A percentile compares a stretch with the other conserved stretches of the same genome.
phyloP scores from a whole-genome alignment of 2,329 filamentous ascomycete genomes.

The Cercospora berteroae region DNA sequence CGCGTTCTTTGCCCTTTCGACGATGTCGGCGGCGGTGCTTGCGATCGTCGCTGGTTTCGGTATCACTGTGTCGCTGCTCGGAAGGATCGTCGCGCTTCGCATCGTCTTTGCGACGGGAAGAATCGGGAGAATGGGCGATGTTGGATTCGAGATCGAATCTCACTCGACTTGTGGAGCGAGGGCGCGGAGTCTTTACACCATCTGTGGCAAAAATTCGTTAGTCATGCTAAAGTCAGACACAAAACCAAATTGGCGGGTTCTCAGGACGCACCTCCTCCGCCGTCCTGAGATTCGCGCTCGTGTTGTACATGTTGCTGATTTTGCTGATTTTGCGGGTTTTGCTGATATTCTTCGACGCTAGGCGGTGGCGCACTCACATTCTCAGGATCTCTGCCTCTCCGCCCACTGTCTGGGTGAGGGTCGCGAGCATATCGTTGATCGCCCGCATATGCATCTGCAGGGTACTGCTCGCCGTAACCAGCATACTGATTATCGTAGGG shows the following conservation, averaged over 20 bases:
- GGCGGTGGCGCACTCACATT: constrained; percentile 49
- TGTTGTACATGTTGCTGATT: constrained; percentile 16
- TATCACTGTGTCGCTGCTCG: constrained; percentile 22
- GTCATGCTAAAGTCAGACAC: constrained; percentile 2
- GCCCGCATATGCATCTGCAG: constrained; percentile 35
- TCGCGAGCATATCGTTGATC: constrained; percentile 33
- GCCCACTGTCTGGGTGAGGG: constrained; percentile 23
- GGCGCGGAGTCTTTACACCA: constrained; percentile 32
- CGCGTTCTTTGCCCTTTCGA: constrained; percentile 22
- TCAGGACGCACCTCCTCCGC: constrained; percentile 29
- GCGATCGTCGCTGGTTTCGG: constrained; percentile 24
- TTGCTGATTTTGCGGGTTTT: constrained; percentile 10
- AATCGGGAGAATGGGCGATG: constrained; percentile 32
- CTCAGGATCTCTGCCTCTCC: constrained; percentile 36
- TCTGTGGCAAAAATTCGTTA: constrained; percentile 22
- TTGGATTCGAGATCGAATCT: constrained; percentile 36
- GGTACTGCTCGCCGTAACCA: constrained; percentile 34
- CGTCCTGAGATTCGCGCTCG: constrained; percentile 33
- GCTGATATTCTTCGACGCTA: constrained; percentile 18
- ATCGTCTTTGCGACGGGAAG: constrained; percentile 24
- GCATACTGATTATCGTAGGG: constrained; percentile 35
- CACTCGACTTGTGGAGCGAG: constrained; percentile 33
- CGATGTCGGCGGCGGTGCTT: constrained; percentile 23
- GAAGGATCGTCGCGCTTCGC: constrained; percentile 25
- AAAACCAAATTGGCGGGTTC: constrained; percentile 16